phyloP scores from a whole-genome alignment of 176 grass and related monocot species.

The Bonia amplexicaulis region DNA sequence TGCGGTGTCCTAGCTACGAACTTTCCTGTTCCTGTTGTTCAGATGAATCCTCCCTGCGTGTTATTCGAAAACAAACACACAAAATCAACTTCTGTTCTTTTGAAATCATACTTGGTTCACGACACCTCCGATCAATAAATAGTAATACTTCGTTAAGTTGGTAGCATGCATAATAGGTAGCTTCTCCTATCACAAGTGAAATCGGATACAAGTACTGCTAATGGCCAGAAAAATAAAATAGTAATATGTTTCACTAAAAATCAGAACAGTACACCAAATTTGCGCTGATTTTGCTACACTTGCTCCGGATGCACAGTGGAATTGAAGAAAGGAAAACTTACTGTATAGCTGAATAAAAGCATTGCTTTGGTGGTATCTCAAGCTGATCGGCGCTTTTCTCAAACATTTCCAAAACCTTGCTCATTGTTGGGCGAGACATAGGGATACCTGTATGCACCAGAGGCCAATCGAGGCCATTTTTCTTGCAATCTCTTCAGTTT shows the following conservation, averaged over 20 bases:
- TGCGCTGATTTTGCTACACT: too few species aligned
- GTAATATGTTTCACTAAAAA: neutral
- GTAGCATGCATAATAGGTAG: too few species aligned
- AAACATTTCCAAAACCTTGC: conserved; percentile 29
- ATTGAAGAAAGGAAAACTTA: neutral
- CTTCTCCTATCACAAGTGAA: too few species aligned
- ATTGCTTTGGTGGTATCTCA: conserved; percentile 23
- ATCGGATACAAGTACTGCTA: too few species aligned
- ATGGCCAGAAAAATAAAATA: too few species aligned
- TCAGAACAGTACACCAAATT: too few species aligned
- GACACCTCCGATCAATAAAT: neutral
- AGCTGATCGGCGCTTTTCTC: conserved; percentile 2
- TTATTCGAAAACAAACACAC: neutral
- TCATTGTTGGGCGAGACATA: conserved; percentile 19
- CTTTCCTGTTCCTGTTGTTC: neutral
- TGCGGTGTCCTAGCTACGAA: neutral
- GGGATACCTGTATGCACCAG: conserved; percentile 31
- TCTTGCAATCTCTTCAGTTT: conserved; percentile 18
- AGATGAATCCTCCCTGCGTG: neutral
- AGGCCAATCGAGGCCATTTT: conserved; percentile 23
- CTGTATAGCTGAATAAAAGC: neutral
- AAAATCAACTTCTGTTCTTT: neutral
- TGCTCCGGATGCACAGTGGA: too few species aligned
- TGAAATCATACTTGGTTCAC: neutral
- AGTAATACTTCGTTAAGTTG: neutral